phyloP scores from a whole-genome alignment of 495 filamentous ascomycete species.

The Podospora appendiculata region DNA sequence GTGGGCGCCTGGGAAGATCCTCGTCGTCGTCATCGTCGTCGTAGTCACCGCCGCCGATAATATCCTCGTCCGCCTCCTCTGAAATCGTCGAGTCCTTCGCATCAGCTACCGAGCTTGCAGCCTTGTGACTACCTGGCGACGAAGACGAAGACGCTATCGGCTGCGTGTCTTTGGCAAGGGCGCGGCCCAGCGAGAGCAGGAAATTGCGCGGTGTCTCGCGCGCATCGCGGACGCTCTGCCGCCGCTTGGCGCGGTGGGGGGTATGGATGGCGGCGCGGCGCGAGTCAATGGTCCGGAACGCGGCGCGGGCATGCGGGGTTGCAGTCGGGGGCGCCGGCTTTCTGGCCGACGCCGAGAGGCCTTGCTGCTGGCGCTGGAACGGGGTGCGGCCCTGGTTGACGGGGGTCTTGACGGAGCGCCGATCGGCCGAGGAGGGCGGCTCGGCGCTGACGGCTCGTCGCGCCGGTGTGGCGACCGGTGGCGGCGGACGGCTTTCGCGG shows the following conservation, averaged over 20 bases:
- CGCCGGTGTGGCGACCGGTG: constrained; percentile 24
- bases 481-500: constrained; percentile 16
- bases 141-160: constrained; percentile 52
- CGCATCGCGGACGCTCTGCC: constrained; percentile 58
- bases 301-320: constrained; percentile 62
- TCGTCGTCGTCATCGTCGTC: constrained; percentile 57
- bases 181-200: constrained; percentile 56
- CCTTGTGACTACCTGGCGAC: constrained; percentile 12
- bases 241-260: constrained; percentile 53
- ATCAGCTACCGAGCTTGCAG: not conserved
- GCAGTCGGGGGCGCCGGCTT: constrained; percentile 23
- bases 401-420: constrained; percentile 19
- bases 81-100: constrained; percentile 8
- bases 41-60: too few relatives aligned
- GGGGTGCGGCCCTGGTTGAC: constrained; percentile 12
- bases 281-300: constrained; percentile 59
- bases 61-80: constrained; percentile 21
- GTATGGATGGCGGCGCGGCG: constrained; percentile 67
- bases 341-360: constrained; percentile 29
- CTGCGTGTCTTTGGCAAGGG: constrained; percentile 53
- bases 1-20: constrained; percentile 51
- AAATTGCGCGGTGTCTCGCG: constrained; percentile 71
- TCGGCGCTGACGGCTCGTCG: constrained; percentile 25
- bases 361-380: constrained; percentile 2
- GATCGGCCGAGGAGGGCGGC: constrained; percentile 14